Evolutionary conservation across 2,329 filamentous ascomycete species (phyloP).

Genomic region (Arthroderma sp.): DNA sequence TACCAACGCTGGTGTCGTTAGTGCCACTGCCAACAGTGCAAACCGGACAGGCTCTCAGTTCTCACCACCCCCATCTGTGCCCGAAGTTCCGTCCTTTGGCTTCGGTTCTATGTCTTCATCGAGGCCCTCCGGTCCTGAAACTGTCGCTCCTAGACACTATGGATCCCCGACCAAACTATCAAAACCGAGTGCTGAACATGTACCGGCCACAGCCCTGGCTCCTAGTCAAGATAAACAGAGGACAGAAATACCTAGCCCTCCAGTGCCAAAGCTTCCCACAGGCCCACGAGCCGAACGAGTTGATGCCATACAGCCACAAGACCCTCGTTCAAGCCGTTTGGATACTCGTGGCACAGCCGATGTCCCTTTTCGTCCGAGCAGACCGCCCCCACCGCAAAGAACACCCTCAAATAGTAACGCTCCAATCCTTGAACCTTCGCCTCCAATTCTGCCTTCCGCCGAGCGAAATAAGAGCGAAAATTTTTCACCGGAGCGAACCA

Average conservation of each 20-base stretch:
- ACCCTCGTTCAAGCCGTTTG: constrained; percentile 17
- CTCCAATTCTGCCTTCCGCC: neutral
- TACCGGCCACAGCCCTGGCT: too few species aligned
- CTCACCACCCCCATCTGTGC: constrained; percentile 26
- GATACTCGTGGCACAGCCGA: constrained; percentile 18
- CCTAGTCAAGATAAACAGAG: neutral
- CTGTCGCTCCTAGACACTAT: too few species aligned
- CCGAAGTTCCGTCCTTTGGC: constrained; percentile 31
- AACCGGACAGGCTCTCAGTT: constrained; percentile 18
- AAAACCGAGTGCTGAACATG: too few species aligned
- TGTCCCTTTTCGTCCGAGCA: constrained; percentile 14
- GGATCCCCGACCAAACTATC: too few species aligned
- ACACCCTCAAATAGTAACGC: constrained; percentile 17
- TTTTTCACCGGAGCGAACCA: too few species aligned
- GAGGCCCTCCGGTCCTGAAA: too few species aligned
- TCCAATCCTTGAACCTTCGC: constrained; percentile 14
- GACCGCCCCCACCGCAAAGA: constrained; percentile 11
- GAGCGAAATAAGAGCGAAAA: too few species aligned
- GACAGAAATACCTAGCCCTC: neutral
- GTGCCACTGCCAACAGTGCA: constrained; percentile 7
- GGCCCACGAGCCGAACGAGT: constrained; percentile 31
- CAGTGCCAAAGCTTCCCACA: constrained; percentile 25
- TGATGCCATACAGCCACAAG: constrained; percentile 14
- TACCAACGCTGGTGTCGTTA: constrained; percentile 11
- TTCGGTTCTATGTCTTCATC: too few species aligned